phyloP scores from a whole-genome alignment of 805 yeast species.

The Saccharomycopsis sp. region DNA sequence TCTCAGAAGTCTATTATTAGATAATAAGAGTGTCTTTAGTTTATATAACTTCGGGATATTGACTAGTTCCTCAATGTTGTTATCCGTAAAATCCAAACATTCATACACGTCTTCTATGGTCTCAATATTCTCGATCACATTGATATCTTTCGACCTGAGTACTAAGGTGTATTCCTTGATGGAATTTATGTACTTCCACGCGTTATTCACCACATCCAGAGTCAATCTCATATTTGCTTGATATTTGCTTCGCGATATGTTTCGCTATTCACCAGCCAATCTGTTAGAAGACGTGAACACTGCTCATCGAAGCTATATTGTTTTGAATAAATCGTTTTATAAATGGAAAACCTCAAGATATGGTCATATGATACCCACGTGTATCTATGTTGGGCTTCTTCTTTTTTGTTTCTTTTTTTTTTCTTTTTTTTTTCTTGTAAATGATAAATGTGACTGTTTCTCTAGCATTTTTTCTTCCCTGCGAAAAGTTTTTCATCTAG shows the following conservation, averaged over 20 bases:
- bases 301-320: background rate
- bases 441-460: background rate
- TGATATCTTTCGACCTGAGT: slow-evolving; percentile 35
- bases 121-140: slow-evolving; percentile 40
- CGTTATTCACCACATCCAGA: slow-evolving; percentile 40
- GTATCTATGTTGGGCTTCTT: too few relatives aligned
- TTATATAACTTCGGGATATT: slow-evolving; percentile 40
- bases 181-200: slow-evolving; percentile 43
- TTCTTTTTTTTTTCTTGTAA: background rate
- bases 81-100: slow-evolving; percentile 69
- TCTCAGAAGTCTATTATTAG: slow-evolving; percentile 51
- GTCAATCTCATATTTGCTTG: slow-evolving; percentile 67
- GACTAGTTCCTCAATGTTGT: slow-evolving; percentile 53
- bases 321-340: background rate
- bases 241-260: background rate
- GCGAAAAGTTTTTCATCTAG: background rate
- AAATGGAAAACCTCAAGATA: too few relatives aligned
- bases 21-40: slow-evolving; percentile 49
- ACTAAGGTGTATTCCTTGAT: slow-evolving; percentile 37
- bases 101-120: slow-evolving; percentile 38
- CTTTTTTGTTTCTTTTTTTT: background rate
- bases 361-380: too few relatives aligned
- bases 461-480: background rate
- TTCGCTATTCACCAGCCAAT: background rate
- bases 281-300: background rate